These are phyloP conservation scores for Bidens hawaiensis DNA, from an alignment of 140 eudicot genomes.

Conservation along the genomic window DNA sequence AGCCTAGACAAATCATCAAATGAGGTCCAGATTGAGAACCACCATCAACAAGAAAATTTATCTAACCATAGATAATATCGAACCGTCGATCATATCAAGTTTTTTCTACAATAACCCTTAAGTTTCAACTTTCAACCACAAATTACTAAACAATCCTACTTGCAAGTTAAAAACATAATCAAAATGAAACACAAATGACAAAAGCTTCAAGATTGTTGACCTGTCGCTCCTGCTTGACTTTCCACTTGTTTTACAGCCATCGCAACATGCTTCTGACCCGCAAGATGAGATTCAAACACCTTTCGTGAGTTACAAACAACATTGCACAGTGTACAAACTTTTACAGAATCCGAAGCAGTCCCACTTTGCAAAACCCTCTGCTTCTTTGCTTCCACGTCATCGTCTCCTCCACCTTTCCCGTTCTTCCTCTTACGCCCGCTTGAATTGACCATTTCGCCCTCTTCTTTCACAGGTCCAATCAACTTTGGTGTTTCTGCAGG, in stretches of 20 bases:
- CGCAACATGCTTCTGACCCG: constrained; percentile 38
- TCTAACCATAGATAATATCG: neutral
- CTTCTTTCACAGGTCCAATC: constrained; percentile 21
- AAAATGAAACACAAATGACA: neutral
- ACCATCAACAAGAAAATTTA: neutral
- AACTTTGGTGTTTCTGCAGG: neutral
- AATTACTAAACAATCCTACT: neutral
- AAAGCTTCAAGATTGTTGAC: constrained; percentile 15
- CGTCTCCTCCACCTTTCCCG: neutral
- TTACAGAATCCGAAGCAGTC: constrained; percentile 5
- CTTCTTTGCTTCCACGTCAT: constrained; percentile 37
- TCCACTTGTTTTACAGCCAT: constrained; percentile 32
- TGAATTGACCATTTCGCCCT: constrained; percentile 5
- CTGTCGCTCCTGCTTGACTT: constrained; percentile 13
- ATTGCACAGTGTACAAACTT: constrained; percentile 34
- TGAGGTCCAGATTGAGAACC: neutral
- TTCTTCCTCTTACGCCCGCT: constrained; percentile 2
- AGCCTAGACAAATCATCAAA: neutral
- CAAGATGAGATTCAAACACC: constrained; percentile 28
- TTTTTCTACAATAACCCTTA: neutral
- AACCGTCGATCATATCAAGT: neutral
- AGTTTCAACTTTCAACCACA: neutral
- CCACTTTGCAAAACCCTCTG: constrained; percentile 31
- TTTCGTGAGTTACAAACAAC: constrained; percentile 35
- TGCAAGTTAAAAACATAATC: neutral